phyloP scores from a whole-genome alignment of 148 eudicot species.

The Rhododendron molle region DNA sequence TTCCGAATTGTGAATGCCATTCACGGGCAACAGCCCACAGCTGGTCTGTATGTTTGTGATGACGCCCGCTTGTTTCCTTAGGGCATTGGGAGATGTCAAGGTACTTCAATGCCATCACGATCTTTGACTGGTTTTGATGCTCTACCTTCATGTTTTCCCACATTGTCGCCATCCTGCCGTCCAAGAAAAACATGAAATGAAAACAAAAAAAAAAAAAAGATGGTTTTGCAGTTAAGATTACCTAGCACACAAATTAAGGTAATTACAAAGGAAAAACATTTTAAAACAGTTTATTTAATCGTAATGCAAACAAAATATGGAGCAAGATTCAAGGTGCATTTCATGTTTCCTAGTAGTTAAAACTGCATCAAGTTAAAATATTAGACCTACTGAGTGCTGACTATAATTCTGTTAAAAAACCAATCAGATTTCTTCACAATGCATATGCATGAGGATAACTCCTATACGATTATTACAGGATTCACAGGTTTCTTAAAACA shows the following conservation, averaged over 20 bases:
- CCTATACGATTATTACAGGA: background rate
- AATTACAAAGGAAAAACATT: background rate
- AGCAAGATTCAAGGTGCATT: background rate
- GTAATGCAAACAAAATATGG: background rate
- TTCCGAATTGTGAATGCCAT: conserved; percentile 64
- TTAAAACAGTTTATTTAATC: background rate
- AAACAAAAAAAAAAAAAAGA: background rate
- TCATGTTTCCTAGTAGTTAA: background rate
- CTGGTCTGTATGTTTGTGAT: conserved; percentile 64
- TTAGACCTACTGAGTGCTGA: background rate
- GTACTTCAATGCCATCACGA: conserved; percentile 33
- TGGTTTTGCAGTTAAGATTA: background rate
- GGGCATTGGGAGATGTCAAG: conserved; percentile 64
- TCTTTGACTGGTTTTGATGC: conserved; percentile 55
- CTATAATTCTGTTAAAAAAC: background rate
- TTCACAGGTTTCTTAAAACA: background rate
- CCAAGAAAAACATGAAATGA: background rate
- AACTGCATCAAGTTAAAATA: background rate
- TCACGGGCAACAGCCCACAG: conserved; percentile 50
- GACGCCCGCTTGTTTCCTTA: conserved; percentile 69
- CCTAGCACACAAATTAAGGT: background rate
- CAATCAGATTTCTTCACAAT: background rate
- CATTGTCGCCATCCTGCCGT: conserved; percentile 82
- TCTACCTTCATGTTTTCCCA: conserved; percentile 70
- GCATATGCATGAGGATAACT: background rate